phyloP scores from a whole-genome alignment of 306 rosid genomes.

The Oxytropis ochrocephala region DNA sequence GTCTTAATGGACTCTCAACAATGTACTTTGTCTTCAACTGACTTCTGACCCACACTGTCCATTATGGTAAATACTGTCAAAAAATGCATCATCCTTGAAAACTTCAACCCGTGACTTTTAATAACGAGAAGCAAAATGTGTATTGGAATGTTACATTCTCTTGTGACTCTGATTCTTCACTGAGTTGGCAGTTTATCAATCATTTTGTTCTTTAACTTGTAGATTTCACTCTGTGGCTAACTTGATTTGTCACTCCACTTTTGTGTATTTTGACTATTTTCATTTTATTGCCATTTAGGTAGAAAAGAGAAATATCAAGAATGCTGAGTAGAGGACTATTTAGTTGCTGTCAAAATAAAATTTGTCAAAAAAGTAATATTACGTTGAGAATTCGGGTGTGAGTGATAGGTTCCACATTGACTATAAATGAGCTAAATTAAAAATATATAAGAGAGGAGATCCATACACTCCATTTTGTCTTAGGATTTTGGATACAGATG shows the following conservation, averaged over 20 bases:
- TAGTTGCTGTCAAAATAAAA: not conserved
- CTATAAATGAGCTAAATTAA: too few species aligned
- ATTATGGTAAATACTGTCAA: not conserved
- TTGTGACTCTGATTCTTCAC: not conserved
- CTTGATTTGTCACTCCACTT: not conserved
- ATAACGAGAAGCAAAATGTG: not conserved
- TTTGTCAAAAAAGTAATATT: too few species aligned
- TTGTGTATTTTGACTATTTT: slow-evolving; percentile 2
- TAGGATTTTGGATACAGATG: too few species aligned
- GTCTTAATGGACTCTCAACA: slow-evolving; percentile 1
- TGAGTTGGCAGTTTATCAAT: not conserved
- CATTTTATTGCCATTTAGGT: not conserved
- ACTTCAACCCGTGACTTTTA: not conserved
- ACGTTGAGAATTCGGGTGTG: too few species aligned
- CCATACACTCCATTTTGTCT: too few species aligned
- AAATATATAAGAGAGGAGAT: too few species aligned
- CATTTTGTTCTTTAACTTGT: not conserved
- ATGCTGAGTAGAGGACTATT: not conserved
- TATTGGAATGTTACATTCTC: slow-evolving; percentile 10
- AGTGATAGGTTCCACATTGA: too few species aligned
- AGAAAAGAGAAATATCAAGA: not conserved
- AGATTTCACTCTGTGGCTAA: not conserved
- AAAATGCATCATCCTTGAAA: not conserved
- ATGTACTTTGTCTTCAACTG: not conserved
- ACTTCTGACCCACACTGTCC: not conserved